These are phyloP conservation scores for Lyophyllum decastes DNA, from an alignment of 768 basidiomycete genomes.

Conservation along the genomic window DNA sequence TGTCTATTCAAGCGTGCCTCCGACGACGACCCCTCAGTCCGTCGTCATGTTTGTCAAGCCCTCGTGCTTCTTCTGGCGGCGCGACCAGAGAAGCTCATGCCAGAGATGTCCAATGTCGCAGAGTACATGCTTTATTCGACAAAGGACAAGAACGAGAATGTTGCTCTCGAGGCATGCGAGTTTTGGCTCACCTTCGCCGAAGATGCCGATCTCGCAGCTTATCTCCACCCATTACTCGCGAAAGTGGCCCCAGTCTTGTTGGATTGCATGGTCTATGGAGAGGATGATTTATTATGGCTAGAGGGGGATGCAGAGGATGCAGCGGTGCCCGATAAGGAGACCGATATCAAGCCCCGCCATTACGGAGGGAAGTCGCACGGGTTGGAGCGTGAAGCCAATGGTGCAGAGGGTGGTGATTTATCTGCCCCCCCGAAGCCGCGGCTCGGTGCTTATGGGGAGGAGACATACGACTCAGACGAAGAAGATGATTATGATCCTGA, in stretches of 20 bases:
- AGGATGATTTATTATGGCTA: slow-evolving; percentile 93
- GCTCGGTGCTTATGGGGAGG: slow-evolving; percentile 76
- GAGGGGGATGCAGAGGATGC: slow-evolving; percentile 92
- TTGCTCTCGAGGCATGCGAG: slow-evolving; percentile 97
- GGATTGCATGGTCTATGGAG: slow-evolving; percentile 96
- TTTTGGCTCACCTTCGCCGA: slow-evolving; percentile 99
- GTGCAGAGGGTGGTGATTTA: slow-evolving; percentile 35
- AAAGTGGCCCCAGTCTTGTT: slow-evolving; percentile 94
- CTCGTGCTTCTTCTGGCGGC: slow-evolving; percentile 91
- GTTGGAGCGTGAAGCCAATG: slow-evolving; percentile 67
- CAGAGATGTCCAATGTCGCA: slow-evolving; percentile 92
- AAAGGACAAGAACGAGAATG: slow-evolving; percentile 95
- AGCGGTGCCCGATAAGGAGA: slow-evolving; percentile 87
- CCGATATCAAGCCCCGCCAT: slow-evolving; percentile 95
- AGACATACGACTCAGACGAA: slow-evolving; percentile 81
- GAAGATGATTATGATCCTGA: slow-evolving; percentile 88
- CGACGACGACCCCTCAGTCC: slow-evolving; percentile 91
- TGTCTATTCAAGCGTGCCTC: slow-evolving; percentile 94
- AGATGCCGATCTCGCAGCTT: slow-evolving; percentile 82
- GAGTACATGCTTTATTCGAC: slow-evolving; percentile 99
- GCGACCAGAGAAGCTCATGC: slow-evolving; percentile 94
- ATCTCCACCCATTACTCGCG: slow-evolving; percentile 83
- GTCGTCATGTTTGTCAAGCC: slow-evolving; percentile 94
- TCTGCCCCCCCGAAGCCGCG: slow-evolving; percentile 39
- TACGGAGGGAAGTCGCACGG: slow-evolving; percentile 87